A percentile compares a stretch with the other conserved stretches of the same genome.
These are phyloP conservation scores for Xanthoconium separans DNA, from an alignment of 1,284 basidiomycete genomes.

Conservation along the genomic window DNA sequence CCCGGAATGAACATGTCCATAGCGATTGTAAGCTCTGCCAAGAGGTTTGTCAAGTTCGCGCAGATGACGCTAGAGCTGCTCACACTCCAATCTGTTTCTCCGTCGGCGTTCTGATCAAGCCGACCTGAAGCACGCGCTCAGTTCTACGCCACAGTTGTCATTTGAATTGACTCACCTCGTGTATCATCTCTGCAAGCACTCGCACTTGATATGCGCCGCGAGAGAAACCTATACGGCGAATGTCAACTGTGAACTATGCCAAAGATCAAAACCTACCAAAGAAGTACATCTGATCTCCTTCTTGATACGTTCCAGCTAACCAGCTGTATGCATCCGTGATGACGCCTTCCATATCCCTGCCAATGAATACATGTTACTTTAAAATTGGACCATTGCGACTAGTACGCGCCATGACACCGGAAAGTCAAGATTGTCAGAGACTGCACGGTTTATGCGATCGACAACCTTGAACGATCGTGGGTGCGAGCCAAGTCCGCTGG, in stretches of 20 bases:
- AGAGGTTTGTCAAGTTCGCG: not conserved
- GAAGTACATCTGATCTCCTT: constrained; percentile 41
- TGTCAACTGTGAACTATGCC: not conserved
- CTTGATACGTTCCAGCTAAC: constrained; percentile 37
- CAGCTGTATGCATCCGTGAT: constrained; percentile 40
- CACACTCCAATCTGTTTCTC: constrained; percentile 27
- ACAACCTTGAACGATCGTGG: constrained; percentile 17
- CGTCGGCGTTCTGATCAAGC: constrained; percentile 19
- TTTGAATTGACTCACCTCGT: constrained; percentile 26
- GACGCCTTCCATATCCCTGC: constrained; percentile 27
- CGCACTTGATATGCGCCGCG: constrained; percentile 47
- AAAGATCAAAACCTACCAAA: constrained; percentile 33
- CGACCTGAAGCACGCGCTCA: constrained; percentile 15
- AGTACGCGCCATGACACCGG: constrained; percentile 24
- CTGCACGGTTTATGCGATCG: constrained; percentile 11
- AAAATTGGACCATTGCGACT: not conserved
- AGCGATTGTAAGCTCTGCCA: constrained; percentile 40
- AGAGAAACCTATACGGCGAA: constrained; percentile 38
- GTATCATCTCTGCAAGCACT: constrained; percentile 41
- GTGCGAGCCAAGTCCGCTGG: constrained; percentile 39
- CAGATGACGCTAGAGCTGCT: not conserved
- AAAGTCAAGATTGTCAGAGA: constrained; percentile 21
- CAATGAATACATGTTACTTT: not conserved
- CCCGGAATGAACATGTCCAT: constrained; percentile 19
- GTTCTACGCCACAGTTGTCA: not conserved